These are phyloP conservation scores for Aspergillus sclerotiicarbonarius DNA, from an alignment of 495 filamentous ascomycete genomes.

Conservation along the genomic window DNA sequence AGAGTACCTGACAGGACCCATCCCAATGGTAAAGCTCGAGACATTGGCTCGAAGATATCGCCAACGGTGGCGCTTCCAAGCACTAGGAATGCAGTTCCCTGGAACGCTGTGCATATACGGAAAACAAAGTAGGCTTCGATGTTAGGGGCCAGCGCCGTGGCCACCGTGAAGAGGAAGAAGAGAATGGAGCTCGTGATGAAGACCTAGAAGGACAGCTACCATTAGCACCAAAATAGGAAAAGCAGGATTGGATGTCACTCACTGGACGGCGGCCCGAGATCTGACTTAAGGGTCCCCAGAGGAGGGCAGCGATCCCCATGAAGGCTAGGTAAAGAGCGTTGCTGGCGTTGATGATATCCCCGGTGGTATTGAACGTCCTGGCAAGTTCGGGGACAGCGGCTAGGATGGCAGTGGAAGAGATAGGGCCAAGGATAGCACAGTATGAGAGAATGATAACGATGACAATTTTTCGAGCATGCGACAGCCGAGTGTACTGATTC, in stretches of 20 bases:
- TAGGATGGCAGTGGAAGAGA: slow-evolving; percentile 67
- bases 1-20: slow-evolving; percentile 70
- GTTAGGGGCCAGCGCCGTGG: slow-evolving; percentile 65
- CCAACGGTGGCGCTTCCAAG: slow-evolving; percentile 64
- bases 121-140: slow-evolving; percentile 67
- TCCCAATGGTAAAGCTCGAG: slow-evolving; percentile 65
- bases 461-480: slow-evolving; percentile 52
- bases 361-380: slow-evolving; percentile 57
- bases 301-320: slow-evolving; percentile 65
- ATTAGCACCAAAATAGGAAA: slow-evolving; percentile 12
- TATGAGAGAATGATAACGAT: slow-evolving; percentile 64
- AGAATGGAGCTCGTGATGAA: slow-evolving; percentile 54
- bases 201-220: slow-evolving; percentile 36
- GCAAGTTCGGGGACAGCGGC: slow-evolving; percentile 69
- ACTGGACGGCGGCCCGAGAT: slow-evolving; percentile 64
- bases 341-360: slow-evolving; percentile 63
- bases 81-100: slow-evolving; percentile 68
- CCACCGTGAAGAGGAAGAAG: slow-evolving; percentile 63
- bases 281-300: slow-evolving; percentile 68
- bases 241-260: slow-evolving; percentile 18
- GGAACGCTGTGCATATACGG: slow-evolving; percentile 65
- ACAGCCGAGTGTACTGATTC: slow-evolving; percentile 53
- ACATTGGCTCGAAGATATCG: slow-evolving; percentile 62
- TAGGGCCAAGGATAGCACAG: slow-evolving; percentile 66
- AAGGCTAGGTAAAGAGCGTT: slow-evolving; percentile 69